phyloP scores from a whole-genome alignment of 495 filamentous ascomycete species.

The Aspergillus cavernicola region DNA sequence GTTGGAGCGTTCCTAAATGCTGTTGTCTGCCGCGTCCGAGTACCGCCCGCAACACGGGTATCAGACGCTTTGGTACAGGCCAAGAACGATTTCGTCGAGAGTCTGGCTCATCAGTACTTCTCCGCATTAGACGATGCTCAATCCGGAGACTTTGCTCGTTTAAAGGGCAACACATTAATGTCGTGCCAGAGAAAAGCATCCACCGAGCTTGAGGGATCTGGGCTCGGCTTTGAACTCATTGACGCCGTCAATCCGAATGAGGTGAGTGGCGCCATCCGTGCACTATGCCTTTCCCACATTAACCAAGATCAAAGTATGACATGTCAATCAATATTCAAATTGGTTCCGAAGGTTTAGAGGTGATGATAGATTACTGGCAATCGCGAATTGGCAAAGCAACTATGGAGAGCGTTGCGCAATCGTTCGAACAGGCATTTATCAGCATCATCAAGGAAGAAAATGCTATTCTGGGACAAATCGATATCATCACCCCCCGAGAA shows the following conservation, averaged over 20 bases:
- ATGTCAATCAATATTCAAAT: constrained; percentile 6
- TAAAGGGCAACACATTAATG: constrained; percentile 12
- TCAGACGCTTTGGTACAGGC: not conserved
- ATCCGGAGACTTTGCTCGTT: constrained; percentile 2
- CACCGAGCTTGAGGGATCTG: constrained; percentile 4
- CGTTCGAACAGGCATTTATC: constrained; percentile 6
- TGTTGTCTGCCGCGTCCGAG: constrained; percentile 3
- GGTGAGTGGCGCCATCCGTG: too few species aligned
- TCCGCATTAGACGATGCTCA: constrained; percentile 1
- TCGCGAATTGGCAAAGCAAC: constrained; percentile 4
- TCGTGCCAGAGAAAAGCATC: constrained; percentile 12
- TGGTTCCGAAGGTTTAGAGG: not conserved
- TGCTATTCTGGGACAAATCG: not conserved
- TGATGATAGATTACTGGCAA: constrained; percentile 12
- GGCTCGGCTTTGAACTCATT: constrained; percentile 4
- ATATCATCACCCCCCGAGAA: constrained; percentile 1
- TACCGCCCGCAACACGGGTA: not conserved
- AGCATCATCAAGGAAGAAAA: not conserved
- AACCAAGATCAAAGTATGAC: constrained; percentile 3
- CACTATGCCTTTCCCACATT: too few species aligned
- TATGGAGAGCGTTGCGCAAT: constrained; percentile 1
- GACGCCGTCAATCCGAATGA: constrained; percentile 11
- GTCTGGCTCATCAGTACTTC: constrained; percentile 6
- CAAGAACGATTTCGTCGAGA: constrained; percentile 7
- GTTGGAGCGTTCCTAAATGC: constrained; percentile 10